Base-by-base conservation (phyloP, 371 early-diverging fungal species). In the Apophysomyces elegans region DNA sequence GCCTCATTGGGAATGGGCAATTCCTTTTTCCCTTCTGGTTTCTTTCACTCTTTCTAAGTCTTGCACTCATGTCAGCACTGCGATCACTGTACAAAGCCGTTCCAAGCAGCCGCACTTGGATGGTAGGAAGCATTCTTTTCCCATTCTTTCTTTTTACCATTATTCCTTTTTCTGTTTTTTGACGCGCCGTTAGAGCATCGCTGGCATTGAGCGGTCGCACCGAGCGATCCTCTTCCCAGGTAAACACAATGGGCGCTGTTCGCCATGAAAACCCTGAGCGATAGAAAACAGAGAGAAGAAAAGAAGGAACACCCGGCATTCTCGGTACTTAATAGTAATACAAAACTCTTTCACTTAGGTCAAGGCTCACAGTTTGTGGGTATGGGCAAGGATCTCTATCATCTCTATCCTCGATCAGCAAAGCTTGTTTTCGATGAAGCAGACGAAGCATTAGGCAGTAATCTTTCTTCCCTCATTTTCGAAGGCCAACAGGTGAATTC, bases 351-450 rank as follows among this genome's bases (percentile, higher is more conserved):
- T 75, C 71, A 59, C 65, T 21, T 77, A 80, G 95, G 95, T 16
- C 95, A 94, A 70, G 95, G 95, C 32, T 91, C 94, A 7, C 95
- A 95, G 76, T 90, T 84, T 74, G 86, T 94, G 47, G 96, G 97
- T 56, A 98, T 98, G 98, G 96, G 95, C 16, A 84, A 85, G 70
- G 97, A 97, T 76, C 78, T 98, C n/a, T 94, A 91, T 61, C 82
- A 88, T 26, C 77, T 81, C 35, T 96, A 86, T 64, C 68, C 88
- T 4, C 62, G 78, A 35, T 88, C 87, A 3, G 94, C 97, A 11
- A 89, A 88, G 44, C 84, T 82, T 26, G 92, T 93, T 0, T 91
- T 96, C 67, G 95, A 96, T 59, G 94, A 96, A 73, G 95, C 89
- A 18, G 94, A 98, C 66, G 93, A 93, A 41, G 91, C 88, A 5